Percentiles rank a stretch among this genome's conserved stretches.
Conservation (phyloP, 2,329 filamentous ascomycete genomes). For the Cladophialophora carrionii region DNA sequence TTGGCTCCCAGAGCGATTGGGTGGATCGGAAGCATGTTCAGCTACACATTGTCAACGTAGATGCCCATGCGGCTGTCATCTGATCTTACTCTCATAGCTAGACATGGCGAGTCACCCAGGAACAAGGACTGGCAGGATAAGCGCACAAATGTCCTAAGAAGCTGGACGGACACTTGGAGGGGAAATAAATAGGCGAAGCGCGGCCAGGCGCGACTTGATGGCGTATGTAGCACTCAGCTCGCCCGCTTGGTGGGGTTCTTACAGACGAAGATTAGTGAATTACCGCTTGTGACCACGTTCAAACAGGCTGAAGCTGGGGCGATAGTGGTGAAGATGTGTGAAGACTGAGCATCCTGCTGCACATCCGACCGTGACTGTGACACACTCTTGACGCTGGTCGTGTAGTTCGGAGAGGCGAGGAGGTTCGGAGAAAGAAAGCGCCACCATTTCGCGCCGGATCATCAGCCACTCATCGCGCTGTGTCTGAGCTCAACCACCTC, state of each 20-base stretch:
- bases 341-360: neutral
- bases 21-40: conserved; percentile 37
- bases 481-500: neutral
- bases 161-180: neutral
- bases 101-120: conserved; percentile 26
- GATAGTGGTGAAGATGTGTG: neutral
- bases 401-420: neutral
- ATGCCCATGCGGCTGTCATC: neutral
- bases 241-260: neutral
- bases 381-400: neutral
- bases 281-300: neutral
- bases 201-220: conserved; percentile 32
- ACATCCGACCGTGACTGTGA: neutral
- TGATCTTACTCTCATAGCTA: conserved; percentile 39
- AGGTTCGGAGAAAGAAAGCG: neutral
- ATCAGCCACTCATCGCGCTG: conserved; percentile 2
- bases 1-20: conserved; percentile 34
- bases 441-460: neutral
- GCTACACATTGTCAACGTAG: conserved; percentile 24
- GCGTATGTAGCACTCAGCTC: conserved; percentile 20
- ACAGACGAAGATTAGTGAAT: neutral
- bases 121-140: neutral
- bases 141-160: neutral
- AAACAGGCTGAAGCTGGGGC: neutral
- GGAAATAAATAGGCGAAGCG: conserved; percentile 10